Evolutionary conservation across 495 filamentous ascomycete genomes (phyloP).

Genomic region (Aspergillus ellipticus): DNA sequence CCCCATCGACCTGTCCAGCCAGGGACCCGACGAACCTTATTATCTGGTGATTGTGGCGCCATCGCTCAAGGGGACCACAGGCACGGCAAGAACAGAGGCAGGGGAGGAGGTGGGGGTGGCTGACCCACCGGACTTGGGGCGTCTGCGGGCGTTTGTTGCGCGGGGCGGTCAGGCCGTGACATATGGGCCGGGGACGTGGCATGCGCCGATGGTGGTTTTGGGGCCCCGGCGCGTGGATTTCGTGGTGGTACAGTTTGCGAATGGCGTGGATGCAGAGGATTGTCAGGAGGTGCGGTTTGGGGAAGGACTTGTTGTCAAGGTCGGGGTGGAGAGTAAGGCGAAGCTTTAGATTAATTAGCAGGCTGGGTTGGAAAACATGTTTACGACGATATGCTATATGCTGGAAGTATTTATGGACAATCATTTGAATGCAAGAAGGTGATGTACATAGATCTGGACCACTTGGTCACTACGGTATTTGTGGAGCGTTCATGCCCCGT

Average conservation of each 20-base stretch:
- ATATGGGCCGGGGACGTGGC: slow-evolving; percentile 90
- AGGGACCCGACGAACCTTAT: slow-evolving; percentile 30
- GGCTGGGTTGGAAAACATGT: background rate
- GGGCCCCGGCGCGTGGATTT: slow-evolving; percentile 70
- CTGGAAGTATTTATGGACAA: background rate
- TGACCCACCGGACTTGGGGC: slow-evolving; percentile 70
- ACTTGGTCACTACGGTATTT: background rate
- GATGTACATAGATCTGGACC: background rate
- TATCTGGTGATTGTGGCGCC: slow-evolving; percentile 94
- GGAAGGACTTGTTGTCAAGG: slow-evolving; percentile 34
- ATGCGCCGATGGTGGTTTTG: slow-evolving; percentile 93
- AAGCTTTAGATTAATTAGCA: slow-evolving; percentile 20
- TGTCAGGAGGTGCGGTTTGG: slow-evolving; percentile 74
- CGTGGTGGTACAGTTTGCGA: slow-evolving; percentile 83
- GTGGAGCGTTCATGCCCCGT: background rate
- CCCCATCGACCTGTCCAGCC: slow-evolving; percentile 59
- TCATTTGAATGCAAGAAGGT: background rate
- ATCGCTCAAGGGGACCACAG: slow-evolving; percentile 40
- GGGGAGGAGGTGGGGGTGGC: slow-evolving; percentile 33
- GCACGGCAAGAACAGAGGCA: slow-evolving; percentile 28
- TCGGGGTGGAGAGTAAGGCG: slow-evolving; percentile 13
- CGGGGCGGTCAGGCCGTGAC: slow-evolving; percentile 81
- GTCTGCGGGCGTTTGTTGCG: slow-evolving; percentile 74
- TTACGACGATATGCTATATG: background rate
- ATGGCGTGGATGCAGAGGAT: slow-evolving; percentile 80